phyloP scores from a whole-genome alignment of 73 alveolate genomes.

The Tetrahymena thermophila region DNA sequence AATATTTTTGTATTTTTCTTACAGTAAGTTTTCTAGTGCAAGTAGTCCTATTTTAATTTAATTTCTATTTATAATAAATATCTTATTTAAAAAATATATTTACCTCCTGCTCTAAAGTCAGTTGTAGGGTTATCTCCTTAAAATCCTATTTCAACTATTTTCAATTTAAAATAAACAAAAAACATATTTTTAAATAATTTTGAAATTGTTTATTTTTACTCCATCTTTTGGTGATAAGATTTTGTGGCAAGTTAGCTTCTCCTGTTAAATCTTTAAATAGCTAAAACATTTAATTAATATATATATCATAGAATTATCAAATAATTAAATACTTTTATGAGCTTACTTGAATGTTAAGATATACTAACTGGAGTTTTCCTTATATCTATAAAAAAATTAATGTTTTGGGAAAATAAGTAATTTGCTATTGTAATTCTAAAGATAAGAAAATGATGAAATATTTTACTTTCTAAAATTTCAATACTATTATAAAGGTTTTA shows the following conservation, averaged over 20 bases:
- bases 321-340: background rate
- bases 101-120: background rate
- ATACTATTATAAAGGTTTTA: background rate
- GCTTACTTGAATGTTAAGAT: background rate
- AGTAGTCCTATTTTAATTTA: background rate
- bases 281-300: background rate
- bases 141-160: background rate
- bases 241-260: background rate
- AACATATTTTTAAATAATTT: background rate
- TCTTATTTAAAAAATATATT: background rate
- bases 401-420: background rate
- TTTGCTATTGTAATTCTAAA: background rate
- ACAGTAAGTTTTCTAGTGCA: background rate
- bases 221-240: background rate
- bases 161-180: too few relatives aligned
- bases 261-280: background rate
- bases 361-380: background rate
- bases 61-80: background rate
- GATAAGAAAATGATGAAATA: background rate
- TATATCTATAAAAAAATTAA: background rate
- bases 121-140: background rate
- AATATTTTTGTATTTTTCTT: background rate
- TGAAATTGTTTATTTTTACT: background rate
- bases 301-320: background rate
- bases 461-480: background rate